Evolutionary conservation across 768 basidiomycete species (phyloP), one percentile per base, ranked within the genome.

Genomic region (Lactarius evosmus): DNA sequence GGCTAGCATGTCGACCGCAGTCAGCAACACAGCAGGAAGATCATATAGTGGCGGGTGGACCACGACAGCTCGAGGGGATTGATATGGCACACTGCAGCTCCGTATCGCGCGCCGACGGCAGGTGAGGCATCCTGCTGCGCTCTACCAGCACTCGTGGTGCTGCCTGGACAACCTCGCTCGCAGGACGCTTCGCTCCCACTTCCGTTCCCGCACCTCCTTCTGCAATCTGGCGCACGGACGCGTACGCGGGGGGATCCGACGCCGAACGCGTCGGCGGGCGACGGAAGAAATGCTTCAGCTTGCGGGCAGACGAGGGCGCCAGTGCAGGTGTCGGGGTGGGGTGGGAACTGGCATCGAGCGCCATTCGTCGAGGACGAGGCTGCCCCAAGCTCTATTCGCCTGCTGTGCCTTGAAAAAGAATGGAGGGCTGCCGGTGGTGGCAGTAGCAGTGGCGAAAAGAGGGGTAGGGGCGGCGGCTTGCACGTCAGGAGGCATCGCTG

Each of bases 51-150:
- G n/a, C n/a, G n/a, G n/a, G n/a, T n/a, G n/a, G n/a, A n/a, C n/a
- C n/a, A n/a, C n/a, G n/a, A n/a, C n/a, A n/a, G n/a, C n/a, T n/a
- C n/a, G n/a, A n/a, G n/a, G n/a, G n/a, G n/a, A n/a, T n/a, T n/a
- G n/a, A n/a, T n/a, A n/a, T n/a, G n/a, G n/a, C n/a, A n/a, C n/a
- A n/a, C n/a, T n/a, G n/a, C n/a, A n/a, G n/a, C n/a, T n/a, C n/a
- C n/a, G n/a, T n/a, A 56, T 65, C 46, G 25, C 63, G 63, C 25
- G 58, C 63, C 1, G 63, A 65, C 17, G 63, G 63, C n/a, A 65
- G 11, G 7, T 58, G 63, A 29, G 63, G 63, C 63, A 65, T 65
- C 32, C 58, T 65, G 22, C 63, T 65, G 29, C 63, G 63, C 25
- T 60, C 58, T 29, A 50, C 63, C 17, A 56, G 36, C 36, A 40